Conservation (phyloP, 2,329 filamentous ascomycete species). For the Paracoccidioides lutzii region DNA sequence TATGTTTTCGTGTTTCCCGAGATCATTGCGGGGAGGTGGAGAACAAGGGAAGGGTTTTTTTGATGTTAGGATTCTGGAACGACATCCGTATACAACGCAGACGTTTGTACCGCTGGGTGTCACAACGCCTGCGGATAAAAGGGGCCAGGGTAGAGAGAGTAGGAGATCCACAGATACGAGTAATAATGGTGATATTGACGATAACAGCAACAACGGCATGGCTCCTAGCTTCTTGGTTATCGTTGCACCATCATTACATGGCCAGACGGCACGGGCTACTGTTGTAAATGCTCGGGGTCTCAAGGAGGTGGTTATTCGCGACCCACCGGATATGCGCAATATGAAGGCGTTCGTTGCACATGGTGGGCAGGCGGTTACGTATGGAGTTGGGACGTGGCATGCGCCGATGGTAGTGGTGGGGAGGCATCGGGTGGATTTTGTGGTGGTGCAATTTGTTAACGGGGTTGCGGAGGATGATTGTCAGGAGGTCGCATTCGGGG, state of each 20-base stretch:
- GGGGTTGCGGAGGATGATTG: constrained; percentile 74
- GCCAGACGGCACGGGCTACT: constrained; percentile 23
- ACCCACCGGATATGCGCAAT: constrained; percentile 57
- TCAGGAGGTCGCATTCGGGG: constrained; percentile 54
- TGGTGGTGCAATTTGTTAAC: constrained; percentile 81
- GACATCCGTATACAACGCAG: constrained; percentile 89
- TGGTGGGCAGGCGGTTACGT: constrained; percentile 74
- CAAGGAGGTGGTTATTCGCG: constrained; percentile 22
- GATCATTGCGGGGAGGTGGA: not conserved
- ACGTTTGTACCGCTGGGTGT: constrained; percentile 64
- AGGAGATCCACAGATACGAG: constrained; percentile 23
- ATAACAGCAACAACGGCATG: constrained; percentile 20
- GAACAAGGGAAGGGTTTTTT: constrained; percentile 35
- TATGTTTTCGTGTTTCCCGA: constrained; percentile 67
- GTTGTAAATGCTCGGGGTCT: constrained; percentile 6
- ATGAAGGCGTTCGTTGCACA: constrained; percentile 67
- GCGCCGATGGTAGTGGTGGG: constrained; percentile 90
- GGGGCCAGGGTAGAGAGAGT: constrained; percentile 4
- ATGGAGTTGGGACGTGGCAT: constrained; percentile 87
- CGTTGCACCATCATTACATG: constrained; percentile 64
- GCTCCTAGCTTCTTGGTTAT: constrained; percentile 57
- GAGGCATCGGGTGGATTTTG: constrained; percentile 58
- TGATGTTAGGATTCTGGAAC: constrained; percentile 62
- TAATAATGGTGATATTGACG: not conserved
- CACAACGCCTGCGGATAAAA: constrained; percentile 9